phyloP scores from a whole-genome alignment of 23 red algal genomes.

The Gracilaria domingensis region DNA sequence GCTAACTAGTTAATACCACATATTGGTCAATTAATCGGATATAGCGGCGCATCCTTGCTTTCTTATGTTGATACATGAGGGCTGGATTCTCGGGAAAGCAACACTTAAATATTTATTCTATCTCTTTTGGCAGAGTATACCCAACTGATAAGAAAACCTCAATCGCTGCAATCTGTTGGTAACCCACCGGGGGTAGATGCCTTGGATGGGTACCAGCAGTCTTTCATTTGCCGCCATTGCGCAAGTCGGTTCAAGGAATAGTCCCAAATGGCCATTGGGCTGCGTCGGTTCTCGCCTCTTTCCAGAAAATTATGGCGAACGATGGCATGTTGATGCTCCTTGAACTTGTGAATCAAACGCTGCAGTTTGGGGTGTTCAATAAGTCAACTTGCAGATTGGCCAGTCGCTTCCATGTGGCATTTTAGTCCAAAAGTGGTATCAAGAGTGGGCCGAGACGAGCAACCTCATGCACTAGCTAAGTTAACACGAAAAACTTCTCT shows the following conservation, averaged over 20 bases:
- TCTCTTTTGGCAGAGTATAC: too few relatives aligned
- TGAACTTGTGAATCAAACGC: background rate
- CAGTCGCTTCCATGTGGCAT: background rate
- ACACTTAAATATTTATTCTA: too few relatives aligned
- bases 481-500: too few relatives aligned
- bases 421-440: background rate
- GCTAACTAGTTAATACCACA: too few relatives aligned
- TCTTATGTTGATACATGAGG: background rate
- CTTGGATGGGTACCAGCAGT: background rate
- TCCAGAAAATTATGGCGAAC: slow-evolving; percentile 9
- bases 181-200: too few relatives aligned
- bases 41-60: slow-evolving; percentile 17
- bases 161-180: too few relatives aligned
- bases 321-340: background rate
- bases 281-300: background rate
- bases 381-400: background rate
- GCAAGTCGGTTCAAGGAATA: background rate
- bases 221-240: background rate
- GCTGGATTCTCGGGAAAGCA: too few relatives aligned
- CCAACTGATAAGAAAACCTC: too few relatives aligned
- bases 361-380: background rate
- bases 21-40: too few relatives aligned
- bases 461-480: too few relatives aligned
- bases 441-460: background rate
- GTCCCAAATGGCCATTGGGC: background rate